Evolutionary conservation across 169 alveolate genomes (phyloP).

Genomic region (Sarcocystis neurona): DNA sequence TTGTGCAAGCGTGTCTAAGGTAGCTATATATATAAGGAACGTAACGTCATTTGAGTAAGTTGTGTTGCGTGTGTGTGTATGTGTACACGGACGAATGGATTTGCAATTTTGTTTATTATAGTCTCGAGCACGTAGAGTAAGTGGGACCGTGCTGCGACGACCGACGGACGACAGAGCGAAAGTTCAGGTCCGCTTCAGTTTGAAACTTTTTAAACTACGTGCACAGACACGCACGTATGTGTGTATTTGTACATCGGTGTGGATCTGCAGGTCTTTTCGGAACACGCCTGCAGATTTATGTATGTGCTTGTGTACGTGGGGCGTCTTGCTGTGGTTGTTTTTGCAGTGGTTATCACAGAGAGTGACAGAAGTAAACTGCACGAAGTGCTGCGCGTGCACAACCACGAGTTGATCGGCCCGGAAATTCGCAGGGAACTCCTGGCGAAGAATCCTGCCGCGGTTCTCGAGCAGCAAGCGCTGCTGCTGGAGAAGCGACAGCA

Average conservation of each 20-base stretch:
- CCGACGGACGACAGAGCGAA: too few relatives aligned
- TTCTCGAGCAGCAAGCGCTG: slow-evolving; percentile 63
- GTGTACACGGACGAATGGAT: not conserved
- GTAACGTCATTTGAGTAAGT: too few relatives aligned
- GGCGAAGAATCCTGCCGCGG: slow-evolving; percentile 54
- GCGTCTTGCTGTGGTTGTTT: not conserved
- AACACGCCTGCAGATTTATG: not conserved
- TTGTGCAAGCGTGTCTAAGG: too few relatives aligned
- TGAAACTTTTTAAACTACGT: not conserved
- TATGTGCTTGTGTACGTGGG: not conserved
- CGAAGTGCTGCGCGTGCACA: slow-evolving; percentile 31
- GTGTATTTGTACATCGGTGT: not conserved
- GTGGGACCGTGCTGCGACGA: not conserved
- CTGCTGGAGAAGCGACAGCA: too few relatives aligned
- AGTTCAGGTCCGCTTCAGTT: not conserved
- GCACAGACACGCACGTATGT: not conserved
- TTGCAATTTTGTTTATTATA: not conserved
- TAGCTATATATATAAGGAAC: too few relatives aligned
- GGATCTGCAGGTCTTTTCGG: not conserved
- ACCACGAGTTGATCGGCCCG: slow-evolving; percentile 53
- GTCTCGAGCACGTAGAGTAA: not conserved
- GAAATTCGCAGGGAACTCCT: slow-evolving; percentile 56
- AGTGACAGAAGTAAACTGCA: slow-evolving; percentile 33
- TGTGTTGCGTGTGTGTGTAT: too few relatives aligned
- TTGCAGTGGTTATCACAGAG: slow-evolving; percentile 29